Evolutionary conservation across 106 monocot species (phyloP), one percentile per base, ranked within the genome.

Genomic region (Dioscorea dumetorum): DNA sequence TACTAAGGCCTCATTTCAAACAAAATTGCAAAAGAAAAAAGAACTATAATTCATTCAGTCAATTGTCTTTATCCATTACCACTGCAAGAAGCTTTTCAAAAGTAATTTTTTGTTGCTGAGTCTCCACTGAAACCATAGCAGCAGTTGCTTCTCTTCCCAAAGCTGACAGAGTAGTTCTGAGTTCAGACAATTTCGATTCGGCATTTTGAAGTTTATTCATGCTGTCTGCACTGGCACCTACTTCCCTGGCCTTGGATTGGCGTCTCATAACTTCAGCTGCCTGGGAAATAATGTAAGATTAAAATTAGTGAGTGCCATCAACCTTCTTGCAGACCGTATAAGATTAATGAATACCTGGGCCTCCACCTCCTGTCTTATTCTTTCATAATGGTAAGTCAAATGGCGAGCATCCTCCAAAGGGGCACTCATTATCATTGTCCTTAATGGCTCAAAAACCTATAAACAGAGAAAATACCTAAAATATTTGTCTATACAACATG

Each of bases 371-470:
- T 83, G 83, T 68, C 84, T 88, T 50, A 89, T 75, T 33, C 76
- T 68, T 74, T 90, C 78, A 62, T 92, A 97, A 24, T 81, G 86
- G 64, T 97, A 77, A 48, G 89, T 89, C 73, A 97, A 85, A 31
- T 82, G 82, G 69, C 92, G 91, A 64, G 97, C 97, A 87, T 97
- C 97, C 70, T 97, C 97, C 64, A 97, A 84, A 72, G 97, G 97
- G 72, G 97, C 97, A 41, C 82, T 65, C 71, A 71, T 70, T 66
- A 97, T 79, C 88, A 97, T 89, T 66, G 74, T 54, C 18, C 84
- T 82, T 58, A 97, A 62, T 34, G 91, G 91, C 52, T 89, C 84
- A 80, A 76, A 97, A 33, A 97, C 82, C 97, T 97, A 61, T 35
- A 57, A 14, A 54, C 16, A 65, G 15, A 8, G 8, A 11, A 19